These are phyloP conservation scores for Novymonas esmeraldas DNA, from an alignment of 208 protist species.

Conservation along the genomic window DNA sequence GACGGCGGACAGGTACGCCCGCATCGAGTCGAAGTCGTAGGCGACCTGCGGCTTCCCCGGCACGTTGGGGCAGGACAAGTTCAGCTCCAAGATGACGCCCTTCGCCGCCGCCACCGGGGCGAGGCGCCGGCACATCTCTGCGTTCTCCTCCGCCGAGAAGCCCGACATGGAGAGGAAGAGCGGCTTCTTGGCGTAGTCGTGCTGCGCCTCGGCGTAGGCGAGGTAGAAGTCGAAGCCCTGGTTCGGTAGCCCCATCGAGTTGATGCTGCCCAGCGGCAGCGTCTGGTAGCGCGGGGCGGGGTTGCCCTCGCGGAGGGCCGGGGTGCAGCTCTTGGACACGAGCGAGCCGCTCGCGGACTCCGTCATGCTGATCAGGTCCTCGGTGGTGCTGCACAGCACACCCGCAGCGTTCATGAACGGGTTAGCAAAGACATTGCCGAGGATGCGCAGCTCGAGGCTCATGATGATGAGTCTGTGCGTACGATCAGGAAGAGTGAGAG, in stretches of 20 bases:
- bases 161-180: slow-evolving; percentile 88
- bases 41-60: slow-evolving; percentile 90
- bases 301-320: slow-evolving; percentile 70
- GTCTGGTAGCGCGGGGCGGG: slow-evolving; percentile 76
- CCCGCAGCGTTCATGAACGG: slow-evolving; percentile 91
- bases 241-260: slow-evolving; percentile 91
- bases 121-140: slow-evolving; percentile 63
- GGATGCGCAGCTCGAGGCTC: slow-evolving; percentile 69
- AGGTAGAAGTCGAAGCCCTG: slow-evolving; percentile 83
- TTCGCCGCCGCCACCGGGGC: slow-evolving; percentile 55
- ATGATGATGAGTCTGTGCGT: no score
- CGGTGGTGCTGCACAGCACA: slow-evolving; percentile 73
- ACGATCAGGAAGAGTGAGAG: no score
- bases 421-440: slow-evolving; percentile 69
- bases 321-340: slow-evolving; percentile 88
- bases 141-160: slow-evolving; percentile 79
- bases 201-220: slow-evolving; percentile 52
- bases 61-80: slow-evolving; percentile 91
- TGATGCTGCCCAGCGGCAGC: slow-evolving; percentile 83
- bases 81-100: slow-evolving; percentile 81
- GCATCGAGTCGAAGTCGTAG: slow-evolving; percentile 86
- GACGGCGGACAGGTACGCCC: slow-evolving; percentile 60
- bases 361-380: slow-evolving; percentile 68
- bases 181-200: slow-evolving; percentile 75
- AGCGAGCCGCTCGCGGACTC: slow-evolving; percentile 65